Base-by-base conservation (phyloP, 306 rosid species). In the Casuarina cunninghamiana region DNA sequence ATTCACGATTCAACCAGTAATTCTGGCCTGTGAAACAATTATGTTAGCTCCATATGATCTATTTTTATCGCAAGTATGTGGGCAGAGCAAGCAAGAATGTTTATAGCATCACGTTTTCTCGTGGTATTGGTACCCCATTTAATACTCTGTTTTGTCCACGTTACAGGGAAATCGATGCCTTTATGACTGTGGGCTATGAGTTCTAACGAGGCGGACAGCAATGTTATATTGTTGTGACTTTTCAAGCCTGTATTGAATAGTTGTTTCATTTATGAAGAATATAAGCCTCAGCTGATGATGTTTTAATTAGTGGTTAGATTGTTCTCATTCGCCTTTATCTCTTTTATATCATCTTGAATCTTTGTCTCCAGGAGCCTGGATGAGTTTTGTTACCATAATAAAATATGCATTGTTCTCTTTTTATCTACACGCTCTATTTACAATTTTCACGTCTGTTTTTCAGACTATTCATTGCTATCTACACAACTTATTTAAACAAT, bases 121-220 rank as follows among this genome's bases (percentile, higher is more conserved):
- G 16, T 49, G 8, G 17, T 77, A 3, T 41, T 42, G 16, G 58
- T 54, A 21, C 75, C 73, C 58, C 71, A 41, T 19, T 13, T 79
- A 61, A 67, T 69, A 57, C 78, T 70, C 67, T 15, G 44, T n/a
- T 74, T 70, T 79, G 15, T 77, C 46, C 73, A 63, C 79, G 79
- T 75, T 91, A 53, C 97, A 93, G 98, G 98, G 77, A 91, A 91
- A 84, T 93, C 98, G 76, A 91, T 93, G 98, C 98, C 98, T 87
- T 93, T 93, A 91, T 91, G 93, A 91, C 82, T 37, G 32, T 1
- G 32, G 32, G 32, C 58, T 46, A 45, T 54, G 72, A 71, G 65
- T 67, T 69, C 79, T 63, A 79, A 58, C 35, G n/a, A 51, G 46
- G 58, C 83, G 44, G 81, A 49, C 71, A 83, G 84, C 78, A 80